Percentiles rank a stretch among this genome's conserved stretches.
Conservation (phyloP, 805 yeast species). For the Lachancea nothofagi region DNA sequence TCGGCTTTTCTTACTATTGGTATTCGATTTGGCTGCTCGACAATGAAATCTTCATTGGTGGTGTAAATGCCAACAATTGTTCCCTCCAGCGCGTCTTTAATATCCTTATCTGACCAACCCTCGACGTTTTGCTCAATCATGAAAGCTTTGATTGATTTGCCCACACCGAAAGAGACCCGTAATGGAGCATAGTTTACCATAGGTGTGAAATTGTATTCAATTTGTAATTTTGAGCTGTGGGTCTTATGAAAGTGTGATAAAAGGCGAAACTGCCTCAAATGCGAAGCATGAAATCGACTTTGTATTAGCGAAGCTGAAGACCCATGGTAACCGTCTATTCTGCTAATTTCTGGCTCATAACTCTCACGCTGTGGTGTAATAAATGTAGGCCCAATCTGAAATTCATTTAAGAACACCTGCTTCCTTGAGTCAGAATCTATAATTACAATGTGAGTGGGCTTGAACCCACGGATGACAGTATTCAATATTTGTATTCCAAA, state of each 20-base stretch:
- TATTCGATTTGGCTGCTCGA: conserved; percentile 17
- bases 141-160: conserved; percentile 36
- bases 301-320: conserved; percentile 5
- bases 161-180: conserved; percentile 35
- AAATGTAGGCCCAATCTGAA: conserved; percentile 27
- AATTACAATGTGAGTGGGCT: conserved; percentile 54
- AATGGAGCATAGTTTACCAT: conserved; percentile 38
- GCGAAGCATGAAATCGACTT: conserved; percentile 43
- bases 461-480: conserved; percentile 38
- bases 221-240: conserved; percentile 2
- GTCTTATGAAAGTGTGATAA: conserved; percentile 49
- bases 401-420: conserved; percentile 23
- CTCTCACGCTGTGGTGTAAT: conserved; percentile 26
- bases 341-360: conserved; percentile 25
- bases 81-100: conserved; percentile 34
- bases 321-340: conserved; percentile 12
- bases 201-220: conserved; percentile 40
- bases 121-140: conserved; percentile 32
- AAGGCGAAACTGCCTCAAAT: conserved; percentile 46
- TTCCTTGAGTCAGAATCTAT: conserved; percentile 37
- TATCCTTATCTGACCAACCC: conserved; percentile 29
- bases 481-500: conserved; percentile 66
- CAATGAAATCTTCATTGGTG: conserved; percentile 11
- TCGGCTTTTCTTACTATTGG: conserved; percentile 21
- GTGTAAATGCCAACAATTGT: conserved; percentile 33